A percentile compares a stretch with the other conserved stretches of the same genome.
phyloP scores from a whole-genome alignment of 2,329 filamentous ascomycete genomes.

The Ascosphaera aggregata region DNA sequence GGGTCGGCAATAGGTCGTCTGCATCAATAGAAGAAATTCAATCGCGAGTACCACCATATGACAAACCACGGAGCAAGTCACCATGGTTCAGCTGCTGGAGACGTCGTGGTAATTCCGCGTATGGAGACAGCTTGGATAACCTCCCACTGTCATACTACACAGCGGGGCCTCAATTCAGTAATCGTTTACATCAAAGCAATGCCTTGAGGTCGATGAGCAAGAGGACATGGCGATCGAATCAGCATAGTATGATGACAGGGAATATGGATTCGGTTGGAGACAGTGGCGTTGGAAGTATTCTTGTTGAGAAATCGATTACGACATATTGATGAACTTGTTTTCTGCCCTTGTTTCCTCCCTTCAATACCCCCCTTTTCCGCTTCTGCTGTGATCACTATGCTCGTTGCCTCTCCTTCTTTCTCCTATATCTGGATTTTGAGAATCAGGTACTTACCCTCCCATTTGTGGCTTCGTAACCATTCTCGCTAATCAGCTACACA shows the following conservation, averaged over 20 bases:
- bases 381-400: not conserved
- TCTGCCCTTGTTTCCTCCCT: not conserved
- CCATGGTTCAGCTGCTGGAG: not conserved
- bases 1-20: not conserved
- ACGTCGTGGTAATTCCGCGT: not conserved
- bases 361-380: not conserved
- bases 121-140: not conserved
- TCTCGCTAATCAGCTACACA: too few species aligned
- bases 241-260: not conserved
- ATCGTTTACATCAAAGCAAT: not conserved
- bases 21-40: not conserved
- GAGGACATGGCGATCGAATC: not conserved
- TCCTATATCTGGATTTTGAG: too few species aligned
- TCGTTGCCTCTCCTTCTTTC: too few species aligned
- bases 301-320: constrained; percentile 1
- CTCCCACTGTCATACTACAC: not conserved
- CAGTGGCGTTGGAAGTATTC: not conserved
- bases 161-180: not conserved
- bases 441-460: too few species aligned
- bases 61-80: not conserved
- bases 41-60: not conserved
- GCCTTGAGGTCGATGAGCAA: not conserved
- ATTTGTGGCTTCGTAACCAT: too few species aligned
- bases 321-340: not conserved
- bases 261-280: not conserved